phyloP scores from a whole-genome alignment of 1,139 yeast genomes.

The Hansenula sp. region DNA sequence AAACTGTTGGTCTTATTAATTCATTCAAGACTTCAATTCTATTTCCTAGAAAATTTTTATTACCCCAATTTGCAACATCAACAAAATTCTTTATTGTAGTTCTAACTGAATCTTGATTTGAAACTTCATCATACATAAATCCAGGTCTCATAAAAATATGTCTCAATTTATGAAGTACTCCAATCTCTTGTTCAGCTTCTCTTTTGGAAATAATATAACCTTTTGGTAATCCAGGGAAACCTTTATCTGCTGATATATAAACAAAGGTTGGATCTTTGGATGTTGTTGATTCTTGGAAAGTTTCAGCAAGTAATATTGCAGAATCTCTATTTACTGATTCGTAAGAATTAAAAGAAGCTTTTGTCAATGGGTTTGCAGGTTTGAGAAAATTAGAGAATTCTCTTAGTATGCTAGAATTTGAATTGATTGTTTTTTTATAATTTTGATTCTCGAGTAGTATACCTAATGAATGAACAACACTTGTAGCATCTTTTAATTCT shows the following conservation, averaged over 20 bases:
- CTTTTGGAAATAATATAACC: constrained; percentile 75
- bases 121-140: constrained; percentile 63
- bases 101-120: constrained; percentile 29
- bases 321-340: constrained; percentile 66
- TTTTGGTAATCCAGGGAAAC: constrained; percentile 60
- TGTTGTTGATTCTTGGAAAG: constrained; percentile 33
- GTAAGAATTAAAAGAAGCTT: constrained; percentile 42
- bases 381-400: constrained; percentile 21
- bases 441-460: constrained; percentile 60
- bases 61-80: constrained; percentile 38
- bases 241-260: constrained; percentile 76
- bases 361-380: constrained; percentile 50
- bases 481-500: constrained; percentile 43
- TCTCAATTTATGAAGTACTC: constrained; percentile 37
- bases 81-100: constrained; percentile 28
- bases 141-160: constrained; percentile 75
- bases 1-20: constrained; percentile 56
- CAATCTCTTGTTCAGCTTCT: constrained; percentile 63
- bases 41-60: constrained; percentile 31
- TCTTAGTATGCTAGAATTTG: constrained; percentile 28
- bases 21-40: constrained; percentile 35
- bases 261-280: constrained; percentile 46
- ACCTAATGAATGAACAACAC: constrained; percentile 85
- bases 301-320: constrained; percentile 61
- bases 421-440: constrained; percentile 55